Conservation (phyloP, 1,139 yeast species). For the Sugiyamaella pinicola region DNA sequence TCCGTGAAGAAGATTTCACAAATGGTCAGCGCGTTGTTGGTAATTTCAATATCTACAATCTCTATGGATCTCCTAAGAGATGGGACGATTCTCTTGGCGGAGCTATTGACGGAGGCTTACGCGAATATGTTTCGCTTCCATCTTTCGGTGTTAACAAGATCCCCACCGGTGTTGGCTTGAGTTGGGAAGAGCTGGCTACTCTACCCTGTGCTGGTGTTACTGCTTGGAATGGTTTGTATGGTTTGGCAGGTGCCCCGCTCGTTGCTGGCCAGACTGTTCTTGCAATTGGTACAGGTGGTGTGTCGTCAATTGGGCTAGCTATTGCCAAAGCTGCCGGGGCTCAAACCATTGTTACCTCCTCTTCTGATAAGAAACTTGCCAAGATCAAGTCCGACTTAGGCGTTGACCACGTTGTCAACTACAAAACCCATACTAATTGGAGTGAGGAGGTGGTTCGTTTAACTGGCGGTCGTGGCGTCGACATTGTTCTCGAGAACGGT, state of each 20-base stretch:
- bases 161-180: slow-evolving; percentile 12
- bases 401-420: slow-evolving; percentile 26
- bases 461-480: slow-evolving; percentile 26
- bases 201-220: slow-evolving; percentile 29
- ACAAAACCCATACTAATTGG: slow-evolving; percentile 25
- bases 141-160: slow-evolving; percentile 23
- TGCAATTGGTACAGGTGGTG: slow-evolving; percentile 30
- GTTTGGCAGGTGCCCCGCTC: slow-evolving; percentile 20
- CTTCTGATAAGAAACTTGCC: slow-evolving; percentile 28
- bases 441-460: slow-evolving; percentile 22
- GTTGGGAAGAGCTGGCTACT: slow-evolving; percentile 26
- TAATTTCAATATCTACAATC: slow-evolving; percentile 19
- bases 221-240: slow-evolving; percentile 28
- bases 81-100: slow-evolving; percentile 26
- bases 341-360: slow-evolving; percentile 26
- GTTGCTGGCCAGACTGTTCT: slow-evolving; percentile 29
- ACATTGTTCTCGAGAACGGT: slow-evolving; percentile 27
- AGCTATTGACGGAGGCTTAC: slow-evolving; percentile 25
- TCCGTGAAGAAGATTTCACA: slow-evolving; percentile 10
- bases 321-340: slow-evolving; percentile 31
- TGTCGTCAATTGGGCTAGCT: slow-evolving; percentile 26
- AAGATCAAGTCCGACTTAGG: slow-evolving; percentile 21
- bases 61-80: slow-evolving; percentile 16
- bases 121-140: slow-evolving; percentile 26
- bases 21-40: slow-evolving; percentile 27